These are phyloP conservation scores for Cymbopogon citratus DNA, from an alignment of 176 grass and related monocot species.

Conservation along the genomic window DNA sequence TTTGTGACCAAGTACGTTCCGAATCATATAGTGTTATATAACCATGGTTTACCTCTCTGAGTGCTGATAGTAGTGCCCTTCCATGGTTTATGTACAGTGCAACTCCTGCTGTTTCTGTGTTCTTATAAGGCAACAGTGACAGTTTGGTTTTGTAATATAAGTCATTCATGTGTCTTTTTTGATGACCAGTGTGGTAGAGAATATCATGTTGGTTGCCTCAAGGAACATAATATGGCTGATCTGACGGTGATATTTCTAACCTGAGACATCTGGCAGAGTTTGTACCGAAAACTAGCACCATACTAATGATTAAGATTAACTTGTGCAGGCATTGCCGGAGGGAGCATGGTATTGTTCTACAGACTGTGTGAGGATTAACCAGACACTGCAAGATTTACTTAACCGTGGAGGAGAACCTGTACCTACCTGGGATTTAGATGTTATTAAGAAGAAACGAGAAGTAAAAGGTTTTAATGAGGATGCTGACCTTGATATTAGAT, in stretches of 20 bases:
- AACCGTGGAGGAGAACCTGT: conserved; percentile 46
- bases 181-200: conserved; percentile 80
- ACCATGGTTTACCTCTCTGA: neutral
- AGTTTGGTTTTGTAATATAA: conserved; percentile 6
- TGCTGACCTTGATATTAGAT: conserved; percentile 59
- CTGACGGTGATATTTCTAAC: conserved; percentile 54
- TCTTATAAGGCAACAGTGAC: neutral
- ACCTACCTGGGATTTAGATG: conserved; percentile 37
- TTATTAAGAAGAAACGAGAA: conserved; percentile 70
- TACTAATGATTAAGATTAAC: conserved; percentile 19
- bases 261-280: conserved; percentile 1
- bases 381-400: conserved; percentile 51
- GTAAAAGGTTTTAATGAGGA: conserved; percentile 47
- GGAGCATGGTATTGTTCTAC: conserved; percentile 85
- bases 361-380: conserved; percentile 56
- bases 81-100: conserved; percentile 1
- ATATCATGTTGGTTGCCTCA: conserved; percentile 93
- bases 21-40: neutral
- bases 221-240: conserved; percentile 81
- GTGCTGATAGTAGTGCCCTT: neutral
- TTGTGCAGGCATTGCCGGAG: conserved; percentile 67
- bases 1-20: conserved; percentile 83
- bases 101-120: conserved; percentile 11
- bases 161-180: conserved; percentile 25
- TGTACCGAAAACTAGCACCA: neutral